phyloP scores from a whole-genome alignment of 2,329 filamentous ascomycete species.

The Colletotrichum sp. region DNA sequence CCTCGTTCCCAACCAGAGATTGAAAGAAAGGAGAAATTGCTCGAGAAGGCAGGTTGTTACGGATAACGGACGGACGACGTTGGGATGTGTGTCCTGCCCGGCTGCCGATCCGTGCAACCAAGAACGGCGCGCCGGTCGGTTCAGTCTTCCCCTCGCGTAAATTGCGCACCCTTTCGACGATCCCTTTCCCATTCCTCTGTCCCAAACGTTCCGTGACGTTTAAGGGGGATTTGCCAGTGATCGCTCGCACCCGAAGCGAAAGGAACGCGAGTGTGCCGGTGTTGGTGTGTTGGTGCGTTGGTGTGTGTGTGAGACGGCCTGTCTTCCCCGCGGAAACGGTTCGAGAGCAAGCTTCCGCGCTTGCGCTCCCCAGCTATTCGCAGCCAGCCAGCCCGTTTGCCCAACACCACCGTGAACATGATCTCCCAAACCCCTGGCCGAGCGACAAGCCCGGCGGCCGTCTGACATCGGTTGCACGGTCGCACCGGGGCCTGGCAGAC shows the following conservation, averaged over 20 bases:
- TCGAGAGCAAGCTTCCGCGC: not conserved
- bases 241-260: not conserved
- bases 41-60: not conserved
- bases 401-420: not conserved
- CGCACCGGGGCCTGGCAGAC: not conserved
- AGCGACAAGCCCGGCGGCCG: not conserved
- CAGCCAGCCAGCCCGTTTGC: not conserved
- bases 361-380: not conserved
- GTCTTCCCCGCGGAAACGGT: not conserved
- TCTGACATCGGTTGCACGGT: not conserved
- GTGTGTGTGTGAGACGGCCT: not conserved
- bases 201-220: constrained; percentile 11
- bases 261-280: not conserved
- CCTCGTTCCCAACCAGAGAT: not conserved
- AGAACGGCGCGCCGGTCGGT: not conserved
- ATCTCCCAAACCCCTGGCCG: not conserved
- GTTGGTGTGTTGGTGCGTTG: not conserved
- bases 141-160: not conserved
- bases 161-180: not conserved
- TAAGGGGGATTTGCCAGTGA: constrained; percentile 13
- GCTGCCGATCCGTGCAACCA: constrained; percentile 10
- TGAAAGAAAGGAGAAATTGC: constrained; percentile 7
- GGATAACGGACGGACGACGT: not conserved
- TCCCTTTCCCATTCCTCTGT: not conserved
- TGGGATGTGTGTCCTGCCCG: not conserved